These are phyloP conservation scores for Tardiomyces digboiensis DNA, from an alignment of 1,139 yeast genomes.

Conservation along the genomic window DNA sequence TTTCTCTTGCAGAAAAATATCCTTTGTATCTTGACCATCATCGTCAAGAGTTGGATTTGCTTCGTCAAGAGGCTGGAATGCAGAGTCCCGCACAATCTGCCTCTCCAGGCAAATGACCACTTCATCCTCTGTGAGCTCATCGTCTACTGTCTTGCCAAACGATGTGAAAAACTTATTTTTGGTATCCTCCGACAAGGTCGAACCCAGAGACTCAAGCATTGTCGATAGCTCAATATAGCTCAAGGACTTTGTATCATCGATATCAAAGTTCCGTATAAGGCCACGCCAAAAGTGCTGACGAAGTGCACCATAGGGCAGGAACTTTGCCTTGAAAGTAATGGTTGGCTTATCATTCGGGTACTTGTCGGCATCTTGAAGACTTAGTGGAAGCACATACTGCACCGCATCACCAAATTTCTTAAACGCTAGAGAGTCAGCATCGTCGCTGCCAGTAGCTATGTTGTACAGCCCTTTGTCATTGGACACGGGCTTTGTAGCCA, in stretches of 20 bases:
- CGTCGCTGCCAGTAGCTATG: not conserved
- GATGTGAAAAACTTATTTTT: slow-evolving; percentile 37
- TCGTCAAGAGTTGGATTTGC: too few species aligned
- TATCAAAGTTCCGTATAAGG: slow-evolving; percentile 46
- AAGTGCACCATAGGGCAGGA: slow-evolving; percentile 56
- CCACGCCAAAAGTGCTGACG: slow-evolving; percentile 65
- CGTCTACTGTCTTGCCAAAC: slow-evolving; percentile 41
- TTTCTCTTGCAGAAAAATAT: too few species aligned
- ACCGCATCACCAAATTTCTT: not conserved
- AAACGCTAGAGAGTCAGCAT: not conserved
- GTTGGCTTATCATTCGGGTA: slow-evolving; percentile 33
- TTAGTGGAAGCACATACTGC: slow-evolving; percentile 28
- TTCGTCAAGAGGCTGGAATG: not conserved
- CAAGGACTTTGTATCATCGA: slow-evolving; percentile 34
- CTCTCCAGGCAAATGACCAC: slow-evolving; percentile 46
- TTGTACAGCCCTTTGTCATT: slow-evolving; percentile 14
- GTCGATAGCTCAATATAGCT: slow-evolving; percentile 49
- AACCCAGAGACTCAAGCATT: slow-evolving; percentile 54
- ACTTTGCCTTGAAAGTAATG: slow-evolving; percentile 52
- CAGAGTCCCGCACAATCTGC: slow-evolving; percentile 20
- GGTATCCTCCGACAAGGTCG: slow-evolving; percentile 41
- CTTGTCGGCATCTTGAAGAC: slow-evolving; percentile 16
- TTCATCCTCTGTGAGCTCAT: slow-evolving; percentile 45
- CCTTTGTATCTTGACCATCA: too few species aligned
- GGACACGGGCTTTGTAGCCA: slow-evolving; percentile 27